Base-by-base conservation (phyloP, 1,284 basidiomycete species). In the Trametes versicolor region DNA sequence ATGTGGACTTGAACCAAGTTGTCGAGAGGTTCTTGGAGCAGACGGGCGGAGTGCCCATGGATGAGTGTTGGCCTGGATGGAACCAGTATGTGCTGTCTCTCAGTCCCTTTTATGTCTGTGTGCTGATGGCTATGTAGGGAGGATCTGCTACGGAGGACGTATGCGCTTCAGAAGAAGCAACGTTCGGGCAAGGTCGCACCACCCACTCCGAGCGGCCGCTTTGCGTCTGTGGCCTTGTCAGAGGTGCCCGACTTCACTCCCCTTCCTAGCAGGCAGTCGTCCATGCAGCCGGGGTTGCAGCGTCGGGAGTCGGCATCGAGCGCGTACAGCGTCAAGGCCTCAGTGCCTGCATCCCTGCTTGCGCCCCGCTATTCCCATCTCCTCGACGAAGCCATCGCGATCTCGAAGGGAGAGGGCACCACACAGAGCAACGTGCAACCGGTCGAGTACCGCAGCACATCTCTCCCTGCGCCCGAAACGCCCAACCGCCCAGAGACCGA, bases 81-180 rank as follows among this genome's bases (percentile, higher is more conserved):
- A 78, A 79, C 23, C 77, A 80, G 90, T 91, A 72, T 43, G 83
- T 68, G 10, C 17, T 13, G 67, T 32, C 58, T 29, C 13, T 59
- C 19, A 21, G 45, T 39, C 39, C 41, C 25, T 12, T 32, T 27
- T n/a, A 23, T 1, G 21, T 19, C 4, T 21, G 15, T 15, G 50
- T 47, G 36, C 60, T 68, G 37, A 65, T 59, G 43, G 19, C 55
- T 34, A 58, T 49, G 7, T 62, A 93, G 91, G 54, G 82, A 84
- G 23, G 81, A 82, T 59, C 72, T 93, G 34, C 65, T 84, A 49
- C 77, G 83, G 63, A 83, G 92, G 47, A 80, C 83, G 4, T 77
- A 79, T 17, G 87, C 90, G 0, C 75, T 93, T 43, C 80, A 85
- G 72, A 85, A 82, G 67, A 91, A 90, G 70, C 91, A 91, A 70